Evolutionary conservation across 768 basidiomycete species (phyloP).

Genomic region (Chalciporus chontae): DNA sequence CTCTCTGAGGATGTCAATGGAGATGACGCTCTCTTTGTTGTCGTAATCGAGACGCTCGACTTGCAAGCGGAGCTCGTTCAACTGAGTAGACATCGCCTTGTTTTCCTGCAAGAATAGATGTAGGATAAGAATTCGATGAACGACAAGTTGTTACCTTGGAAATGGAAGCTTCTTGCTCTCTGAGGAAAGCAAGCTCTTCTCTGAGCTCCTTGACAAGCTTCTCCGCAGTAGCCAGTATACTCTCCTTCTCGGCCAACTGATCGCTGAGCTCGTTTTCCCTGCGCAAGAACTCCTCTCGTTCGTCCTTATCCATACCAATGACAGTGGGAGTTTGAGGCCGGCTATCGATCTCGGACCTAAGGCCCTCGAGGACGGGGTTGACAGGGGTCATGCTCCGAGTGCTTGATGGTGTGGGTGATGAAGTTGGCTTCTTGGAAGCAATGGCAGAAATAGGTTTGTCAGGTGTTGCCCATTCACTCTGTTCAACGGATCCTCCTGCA

Average conservation of each 20-base stretch:
- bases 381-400: constrained; percentile 71
- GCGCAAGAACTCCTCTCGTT: constrained; percentile 93
- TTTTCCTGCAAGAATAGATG: constrained; percentile 63
- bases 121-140: constrained; percentile 5
- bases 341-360: constrained; percentile 71
- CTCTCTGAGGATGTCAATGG: constrained; percentile 92
- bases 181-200: constrained; percentile 86
- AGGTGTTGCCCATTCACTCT: constrained; percentile 73
- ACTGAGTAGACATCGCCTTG: constrained; percentile 87
- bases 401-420: constrained; percentile 65
- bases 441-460: constrained; percentile 51
- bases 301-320: constrained; percentile 88
- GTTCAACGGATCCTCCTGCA: constrained; percentile 78
- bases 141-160: constrained; percentile 53
- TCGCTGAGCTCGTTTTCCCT: constrained; percentile 97
- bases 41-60: constrained; percentile 93
- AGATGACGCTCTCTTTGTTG: constrained; percentile 90
- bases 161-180: constrained; percentile 81
- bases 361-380: constrained; percentile 67
- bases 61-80: constrained; percentile 89
- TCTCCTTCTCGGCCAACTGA: constrained; percentile 88
- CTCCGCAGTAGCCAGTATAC: constrained; percentile 70
- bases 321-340: constrained; percentile 92
- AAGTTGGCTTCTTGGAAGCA: constrained; percentile 43
- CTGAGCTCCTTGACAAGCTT: constrained; percentile 84